A percentile compares a stretch with the other conserved stretches of the same genome.
Conservation (phyloP, 2,329 filamentous ascomycete genomes). For the Penicillium italicum region DNA sequence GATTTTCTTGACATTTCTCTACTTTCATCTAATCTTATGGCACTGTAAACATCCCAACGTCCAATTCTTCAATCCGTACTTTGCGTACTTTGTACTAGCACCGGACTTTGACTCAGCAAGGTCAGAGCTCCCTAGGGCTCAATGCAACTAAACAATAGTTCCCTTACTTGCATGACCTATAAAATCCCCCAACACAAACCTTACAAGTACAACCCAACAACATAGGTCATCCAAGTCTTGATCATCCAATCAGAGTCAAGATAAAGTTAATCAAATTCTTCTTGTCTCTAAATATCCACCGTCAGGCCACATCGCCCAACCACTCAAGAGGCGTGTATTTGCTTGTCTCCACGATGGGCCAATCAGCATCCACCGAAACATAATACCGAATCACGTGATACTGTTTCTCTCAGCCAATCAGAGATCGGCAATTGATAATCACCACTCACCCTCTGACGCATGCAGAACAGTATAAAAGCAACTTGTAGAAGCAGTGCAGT, state of each 20-base stretch:
- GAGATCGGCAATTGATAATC: conserved; percentile 27
- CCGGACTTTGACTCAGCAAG: background rate
- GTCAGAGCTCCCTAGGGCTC: background rate
- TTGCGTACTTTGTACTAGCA: background rate
- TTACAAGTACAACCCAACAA: background rate
- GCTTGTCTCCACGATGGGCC: background rate
- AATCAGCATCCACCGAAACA: conserved; percentile 11
- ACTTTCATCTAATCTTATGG: background rate
- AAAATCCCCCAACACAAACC: background rate
- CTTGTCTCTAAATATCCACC: background rate
- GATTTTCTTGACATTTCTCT: background rate
- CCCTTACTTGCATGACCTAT: background rate
- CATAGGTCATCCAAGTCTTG: background rate
- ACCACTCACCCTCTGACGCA: conserved; percentile 14
- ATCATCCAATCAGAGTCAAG: conserved; percentile 11
- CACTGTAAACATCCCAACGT: background rate
- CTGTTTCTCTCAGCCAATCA: conserved; percentile 18
- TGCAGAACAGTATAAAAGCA: conserved; percentile 17
- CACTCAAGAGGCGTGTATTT: conserved; percentile 3
- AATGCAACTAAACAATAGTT: conserved; percentile 2
- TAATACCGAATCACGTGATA: conserved; percentile 4
- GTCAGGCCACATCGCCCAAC: background rate
- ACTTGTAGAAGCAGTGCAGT: background rate
- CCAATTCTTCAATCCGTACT: background rate
- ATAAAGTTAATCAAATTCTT: conserved; percentile 11